Percentiles rank a stretch among this genome's conserved stretches.
Evolutionary conservation across 1,284 basidiomycete species (phyloP).

Genomic region (Cryptococcus amylolentus): DNA sequence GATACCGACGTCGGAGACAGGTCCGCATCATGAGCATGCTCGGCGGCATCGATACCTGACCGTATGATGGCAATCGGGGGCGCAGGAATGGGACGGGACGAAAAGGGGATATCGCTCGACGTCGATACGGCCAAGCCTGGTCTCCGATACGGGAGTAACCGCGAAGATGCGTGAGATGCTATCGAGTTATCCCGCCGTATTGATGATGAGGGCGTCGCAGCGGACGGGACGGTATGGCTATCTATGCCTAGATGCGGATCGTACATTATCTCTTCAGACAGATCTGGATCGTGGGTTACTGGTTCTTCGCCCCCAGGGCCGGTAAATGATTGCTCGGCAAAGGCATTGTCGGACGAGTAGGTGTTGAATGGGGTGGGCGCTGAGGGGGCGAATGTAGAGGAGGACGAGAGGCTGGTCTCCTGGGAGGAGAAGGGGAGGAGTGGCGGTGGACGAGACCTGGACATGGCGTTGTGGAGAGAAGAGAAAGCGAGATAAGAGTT

Average conservation of each 20-base stretch:
- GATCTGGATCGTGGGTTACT: too few relatives aligned
- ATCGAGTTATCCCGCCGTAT: not conserved
- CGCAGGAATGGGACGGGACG: constrained; percentile 33
- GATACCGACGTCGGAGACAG: constrained; percentile 4
- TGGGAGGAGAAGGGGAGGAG: too few relatives aligned
- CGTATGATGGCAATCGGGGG: constrained; percentile 18
- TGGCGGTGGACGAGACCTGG: too few relatives aligned
- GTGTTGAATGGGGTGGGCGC: too few relatives aligned
- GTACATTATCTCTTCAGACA: not conserved
- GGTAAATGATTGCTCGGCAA: too few relatives aligned
- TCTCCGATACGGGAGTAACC: constrained; percentile 2
- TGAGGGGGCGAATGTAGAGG: too few relatives aligned
- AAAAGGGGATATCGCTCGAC: constrained; percentile 23
- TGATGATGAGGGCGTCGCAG: constrained; percentile 1
- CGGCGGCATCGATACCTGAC: not conserved
- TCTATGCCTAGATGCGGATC: not conserved
- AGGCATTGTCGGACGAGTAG: too few relatives aligned
- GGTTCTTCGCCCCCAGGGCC: too few relatives aligned
- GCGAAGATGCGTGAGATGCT: constrained; percentile 6
- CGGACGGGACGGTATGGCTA: not conserved
- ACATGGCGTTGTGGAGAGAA: too few relatives aligned
- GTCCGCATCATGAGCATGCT: not conserved
- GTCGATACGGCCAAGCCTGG: not conserved
- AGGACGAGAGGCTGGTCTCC: too few relatives aligned
- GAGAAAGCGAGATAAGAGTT: too few relatives aligned